Percentiles rank a stretch among this genome's conserved stretches.
These are phyloP conservation scores for Brassica balearica DNA, from an alignment of 441 rosid species.

Conservation along the genomic window DNA sequence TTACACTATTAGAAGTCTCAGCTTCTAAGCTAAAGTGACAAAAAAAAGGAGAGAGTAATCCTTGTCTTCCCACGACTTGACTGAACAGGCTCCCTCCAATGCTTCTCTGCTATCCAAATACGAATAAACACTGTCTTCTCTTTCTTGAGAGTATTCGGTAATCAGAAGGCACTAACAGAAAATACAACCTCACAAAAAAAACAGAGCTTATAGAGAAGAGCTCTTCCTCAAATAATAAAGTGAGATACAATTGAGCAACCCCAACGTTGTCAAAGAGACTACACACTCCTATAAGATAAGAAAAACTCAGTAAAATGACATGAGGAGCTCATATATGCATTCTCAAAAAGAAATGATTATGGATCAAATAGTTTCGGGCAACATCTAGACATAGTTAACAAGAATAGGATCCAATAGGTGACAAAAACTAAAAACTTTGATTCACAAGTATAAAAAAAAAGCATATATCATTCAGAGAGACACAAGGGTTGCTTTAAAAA, in stretches of 20 bases:
- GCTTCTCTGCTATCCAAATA: conserved; percentile 27
- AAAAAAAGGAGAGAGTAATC: not conserved
- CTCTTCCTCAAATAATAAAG: conserved; percentile 13
- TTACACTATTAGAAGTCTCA: not conserved
- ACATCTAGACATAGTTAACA: conserved; percentile 12
- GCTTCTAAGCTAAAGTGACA: conserved; percentile 16
- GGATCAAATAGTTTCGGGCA: conserved; percentile 13
- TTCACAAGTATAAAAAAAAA: conserved; percentile 19
- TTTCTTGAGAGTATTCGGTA: conserved; percentile 15
- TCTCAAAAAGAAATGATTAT: conserved; percentile 8
- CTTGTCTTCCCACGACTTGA: conserved; percentile 33
- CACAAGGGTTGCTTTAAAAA: conserved; percentile 38
- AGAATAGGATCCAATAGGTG: no score
- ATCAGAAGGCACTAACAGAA: conserved; percentile 22
- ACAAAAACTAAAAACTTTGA: conserved; percentile 21
- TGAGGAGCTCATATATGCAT: conserved; percentile 20
- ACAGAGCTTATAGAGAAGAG: conserved; percentile 13
- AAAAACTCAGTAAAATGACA: conserved; percentile 34
- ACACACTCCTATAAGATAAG: conserved; percentile 23
- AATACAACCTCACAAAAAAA: conserved; percentile 14
- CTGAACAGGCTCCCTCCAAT: conserved; percentile 15
- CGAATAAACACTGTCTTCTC: not conserved
- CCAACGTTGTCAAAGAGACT: conserved; percentile 17
- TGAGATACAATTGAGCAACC: conserved; percentile 32
- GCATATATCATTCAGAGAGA: not conserved